Evolutionary conservation across 2,329 filamentous ascomycete genomes (phyloP).

Genomic region (Calonectria honghensis): DNA sequence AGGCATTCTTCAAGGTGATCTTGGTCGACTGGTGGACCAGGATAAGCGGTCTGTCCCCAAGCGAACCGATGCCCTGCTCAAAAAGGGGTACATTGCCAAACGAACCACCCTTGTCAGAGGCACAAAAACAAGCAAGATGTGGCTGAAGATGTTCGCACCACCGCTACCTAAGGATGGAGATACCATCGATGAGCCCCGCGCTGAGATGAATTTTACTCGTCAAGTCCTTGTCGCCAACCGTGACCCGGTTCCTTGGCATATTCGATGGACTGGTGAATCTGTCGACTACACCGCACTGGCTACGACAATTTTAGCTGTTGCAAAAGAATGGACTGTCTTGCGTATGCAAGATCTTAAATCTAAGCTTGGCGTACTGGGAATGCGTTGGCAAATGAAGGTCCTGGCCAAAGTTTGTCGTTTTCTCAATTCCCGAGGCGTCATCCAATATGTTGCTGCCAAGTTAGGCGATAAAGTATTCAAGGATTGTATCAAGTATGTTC

Average conservation of each 20-base stretch:
- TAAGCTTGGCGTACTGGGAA: slow-evolving; percentile 74
- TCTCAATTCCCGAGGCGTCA: slow-evolving; percentile 72
- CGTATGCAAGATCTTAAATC: slow-evolving; percentile 74
- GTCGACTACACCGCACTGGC: slow-evolving; percentile 76
- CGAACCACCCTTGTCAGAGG: slow-evolving; percentile 75
- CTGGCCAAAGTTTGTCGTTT: slow-evolving; percentile 75
- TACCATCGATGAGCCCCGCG: slow-evolving; percentile 49
- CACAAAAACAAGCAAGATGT: slow-evolving; percentile 78
- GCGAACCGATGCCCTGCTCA: slow-evolving; percentile 74
- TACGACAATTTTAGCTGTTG: slow-evolving; percentile 73
- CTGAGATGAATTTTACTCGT: slow-evolving; percentile 63
- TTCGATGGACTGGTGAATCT: slow-evolving; percentile 74
- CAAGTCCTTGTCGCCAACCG: slow-evolving; percentile 66
- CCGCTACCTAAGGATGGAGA: slow-evolving; percentile 62
- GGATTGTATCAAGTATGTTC: slow-evolving; percentile 76
- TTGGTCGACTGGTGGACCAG: slow-evolving; percentile 74
- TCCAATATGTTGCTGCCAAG: slow-evolving; percentile 75
- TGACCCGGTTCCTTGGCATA: slow-evolving; percentile 73
- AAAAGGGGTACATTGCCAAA: slow-evolving; percentile 78
- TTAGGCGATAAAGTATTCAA: slow-evolving; percentile 74
- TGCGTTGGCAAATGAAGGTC: slow-evolving; percentile 76
- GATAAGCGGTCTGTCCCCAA: slow-evolving; percentile 79
- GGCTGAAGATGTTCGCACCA: slow-evolving; percentile 74
- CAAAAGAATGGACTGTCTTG: slow-evolving; percentile 75
- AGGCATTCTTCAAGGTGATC: slow-evolving; percentile 77